Conservation (phyloP, 2,329 filamentous ascomycete genomes). For the Penicillium palitans region DNA sequence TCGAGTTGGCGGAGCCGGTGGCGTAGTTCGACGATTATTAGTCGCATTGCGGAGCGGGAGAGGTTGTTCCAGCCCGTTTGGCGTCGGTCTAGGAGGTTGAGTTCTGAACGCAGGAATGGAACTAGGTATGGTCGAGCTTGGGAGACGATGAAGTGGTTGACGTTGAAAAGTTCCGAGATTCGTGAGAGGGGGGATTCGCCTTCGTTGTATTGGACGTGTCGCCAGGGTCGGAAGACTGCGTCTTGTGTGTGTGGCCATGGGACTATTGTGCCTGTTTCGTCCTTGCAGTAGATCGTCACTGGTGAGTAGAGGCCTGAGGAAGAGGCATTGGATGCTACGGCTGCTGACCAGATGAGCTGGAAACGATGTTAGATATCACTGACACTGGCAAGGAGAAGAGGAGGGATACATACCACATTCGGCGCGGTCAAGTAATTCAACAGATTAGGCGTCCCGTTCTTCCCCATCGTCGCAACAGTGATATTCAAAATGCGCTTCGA, state of each 20-base stretch:
- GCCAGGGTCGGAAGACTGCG: conserved; percentile 68
- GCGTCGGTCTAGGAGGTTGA: conserved; percentile 69
- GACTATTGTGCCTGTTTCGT: conserved; percentile 68
- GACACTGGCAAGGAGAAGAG: neutral
- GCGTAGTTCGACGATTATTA: conserved; percentile 73
- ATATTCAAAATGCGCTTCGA: conserved; percentile 91
- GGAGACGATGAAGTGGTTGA: conserved; percentile 92
- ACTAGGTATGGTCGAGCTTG: conserved; percentile 88
- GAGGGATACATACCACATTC: conserved; percentile 70
- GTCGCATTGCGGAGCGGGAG: conserved; percentile 58
- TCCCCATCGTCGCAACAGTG: conserved; percentile 74
- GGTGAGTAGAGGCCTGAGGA: conserved; percentile 65
- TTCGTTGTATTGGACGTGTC: conserved; percentile 64
- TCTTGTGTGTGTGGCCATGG: conserved; percentile 67
- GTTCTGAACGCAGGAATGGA: conserved; percentile 77
- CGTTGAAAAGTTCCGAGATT: conserved; percentile 81
- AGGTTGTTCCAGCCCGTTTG: conserved; percentile 60
- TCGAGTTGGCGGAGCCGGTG: conserved; percentile 82
- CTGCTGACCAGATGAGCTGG: conserved; percentile 60
- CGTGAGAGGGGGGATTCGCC: conserved; percentile 68
- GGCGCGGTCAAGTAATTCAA: conserved; percentile 92
- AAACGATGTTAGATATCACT: conserved; percentile 5
- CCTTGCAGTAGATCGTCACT: conserved; percentile 73
- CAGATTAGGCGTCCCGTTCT: conserved; percentile 75
- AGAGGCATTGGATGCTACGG: conserved; percentile 44